phyloP scores from a whole-genome alignment of 495 filamentous ascomycete genomes.

The Symbiotaphrina buchneri region DNA sequence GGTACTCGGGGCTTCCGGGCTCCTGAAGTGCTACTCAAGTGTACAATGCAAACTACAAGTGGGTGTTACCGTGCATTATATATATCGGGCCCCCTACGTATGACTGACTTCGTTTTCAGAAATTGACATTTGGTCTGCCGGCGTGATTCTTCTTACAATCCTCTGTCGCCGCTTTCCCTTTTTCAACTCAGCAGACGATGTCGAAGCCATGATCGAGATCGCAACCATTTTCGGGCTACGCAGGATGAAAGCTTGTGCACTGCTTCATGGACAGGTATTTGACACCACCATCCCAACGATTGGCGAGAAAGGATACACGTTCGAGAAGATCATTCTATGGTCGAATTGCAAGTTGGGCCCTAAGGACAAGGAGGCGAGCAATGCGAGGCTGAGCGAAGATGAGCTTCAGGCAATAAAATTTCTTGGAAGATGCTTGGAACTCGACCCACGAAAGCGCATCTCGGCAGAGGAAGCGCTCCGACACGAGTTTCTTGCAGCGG shows the following conservation, averaged over 20 bases:
- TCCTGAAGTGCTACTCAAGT: conserved; percentile 92
- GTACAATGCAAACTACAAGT: conserved; percentile 79
- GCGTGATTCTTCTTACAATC: conserved; percentile 82
- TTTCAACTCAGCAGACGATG: conserved; percentile 91
- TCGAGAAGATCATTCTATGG: conserved; percentile 91
- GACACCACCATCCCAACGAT: conserved; percentile 84
- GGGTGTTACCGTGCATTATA: conserved; percentile 3
- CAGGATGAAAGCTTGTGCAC: conserved; percentile 61
- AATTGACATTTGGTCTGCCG: conserved; percentile 92
- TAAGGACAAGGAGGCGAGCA: conserved; percentile 17
- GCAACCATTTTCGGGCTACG: conserved; percentile 78
- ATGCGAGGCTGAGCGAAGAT: conserved; percentile 23
- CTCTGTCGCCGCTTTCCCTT: conserved; percentile 84
- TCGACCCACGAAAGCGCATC: conserved; percentile 48
- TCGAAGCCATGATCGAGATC: conserved; percentile 94
- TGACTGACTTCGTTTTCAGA: conserved; percentile 1
- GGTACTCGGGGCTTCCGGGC: conserved; percentile 94
- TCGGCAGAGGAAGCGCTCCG: conserved; percentile 46
- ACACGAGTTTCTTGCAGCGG: conserved; percentile 38
- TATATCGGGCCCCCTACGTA: neutral
- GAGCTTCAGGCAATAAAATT: conserved; percentile 46
- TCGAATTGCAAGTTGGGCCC: conserved; percentile 39
- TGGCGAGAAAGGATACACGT: conserved; percentile 56
- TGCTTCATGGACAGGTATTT: conserved; percentile 68
- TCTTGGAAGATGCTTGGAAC: conserved; percentile 41